A percentile compares a stretch with the other conserved stretches of the same genome.
Conservation (phyloP, 768 basidiomycete genomes). For the Cyclocybe cylindracea region DNA sequence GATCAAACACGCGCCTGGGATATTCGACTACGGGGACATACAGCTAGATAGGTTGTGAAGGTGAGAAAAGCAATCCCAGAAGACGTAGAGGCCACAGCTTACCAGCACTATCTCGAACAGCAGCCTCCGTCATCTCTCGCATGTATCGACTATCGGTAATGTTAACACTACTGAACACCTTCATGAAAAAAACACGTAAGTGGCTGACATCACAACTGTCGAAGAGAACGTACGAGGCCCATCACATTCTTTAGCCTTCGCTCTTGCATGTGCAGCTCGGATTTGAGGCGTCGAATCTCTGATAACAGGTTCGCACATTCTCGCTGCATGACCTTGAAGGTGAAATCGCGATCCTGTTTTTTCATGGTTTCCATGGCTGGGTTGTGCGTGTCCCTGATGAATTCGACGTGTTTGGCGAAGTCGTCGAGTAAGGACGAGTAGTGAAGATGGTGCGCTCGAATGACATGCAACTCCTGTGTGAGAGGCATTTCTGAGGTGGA, state of each 20-base stretch:
- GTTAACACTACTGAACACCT: conserved; percentile 65
- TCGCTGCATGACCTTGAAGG: conserved; percentile 34
- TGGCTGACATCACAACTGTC: neutral
- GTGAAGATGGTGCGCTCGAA: conserved; percentile 62
- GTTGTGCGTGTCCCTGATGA: conserved; percentile 49
- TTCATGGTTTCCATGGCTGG: conserved; percentile 48
- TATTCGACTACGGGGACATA: conserved; percentile 9
- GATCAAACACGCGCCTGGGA: conserved; percentile 1
- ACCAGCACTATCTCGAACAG: conserved; percentile 51
- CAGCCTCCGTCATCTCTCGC: conserved; percentile 52
- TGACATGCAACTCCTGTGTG: conserved; percentile 55
- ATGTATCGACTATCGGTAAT: conserved; percentile 55
- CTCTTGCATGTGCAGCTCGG: conserved; percentile 44
- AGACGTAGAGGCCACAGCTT: conserved; percentile 9
- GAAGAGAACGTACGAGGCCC: conserved; percentile 38
- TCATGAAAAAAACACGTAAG: neutral
- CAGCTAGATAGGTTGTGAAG: conserved; percentile 12
- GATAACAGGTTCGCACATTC: conserved; percentile 52
- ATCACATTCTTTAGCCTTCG: conserved; percentile 52
- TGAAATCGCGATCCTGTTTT: conserved; percentile 26
- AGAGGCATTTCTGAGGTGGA: conserved; percentile 41
- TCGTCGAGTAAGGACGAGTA: conserved; percentile 57
- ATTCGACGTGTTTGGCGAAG: conserved; percentile 52
- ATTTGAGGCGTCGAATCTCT: conserved; percentile 49
- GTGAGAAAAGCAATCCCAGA: neutral